Evolutionary conservation across 2,329 filamentous ascomycete species (phyloP).

Genomic region (Penicillium sp.): DNA sequence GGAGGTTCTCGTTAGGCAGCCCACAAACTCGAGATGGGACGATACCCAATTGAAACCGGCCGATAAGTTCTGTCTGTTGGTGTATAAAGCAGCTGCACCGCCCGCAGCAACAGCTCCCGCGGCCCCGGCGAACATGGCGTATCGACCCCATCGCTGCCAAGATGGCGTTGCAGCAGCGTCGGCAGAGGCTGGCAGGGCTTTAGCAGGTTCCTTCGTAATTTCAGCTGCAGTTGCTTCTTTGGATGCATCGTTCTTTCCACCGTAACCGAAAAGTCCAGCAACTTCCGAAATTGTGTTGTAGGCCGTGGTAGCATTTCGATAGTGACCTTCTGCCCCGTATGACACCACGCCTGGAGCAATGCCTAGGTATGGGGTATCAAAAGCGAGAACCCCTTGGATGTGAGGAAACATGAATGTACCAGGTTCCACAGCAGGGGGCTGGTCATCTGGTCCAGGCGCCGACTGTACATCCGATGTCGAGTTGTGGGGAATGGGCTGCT

Average conservation of each 20-base stretch:
- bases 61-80: slow-evolving; percentile 76
- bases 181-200: slow-evolving; percentile 30
- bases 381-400: slow-evolving; percentile 84
- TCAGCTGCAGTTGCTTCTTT: slow-evolving; percentile 9
- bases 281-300: slow-evolving; percentile 68
- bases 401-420: slow-evolving; percentile 82
- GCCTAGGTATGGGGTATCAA: slow-evolving; percentile 82
- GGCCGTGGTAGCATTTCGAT: slow-evolving; percentile 70
- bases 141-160: slow-evolving; percentile 81
- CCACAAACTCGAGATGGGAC: slow-evolving; percentile 91
- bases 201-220: slow-evolving; percentile 14
- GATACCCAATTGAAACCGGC: slow-evolving; percentile 79
- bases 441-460: slow-evolving; percentile 10
- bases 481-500: slow-evolving; percentile 52
- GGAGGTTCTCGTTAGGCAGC: slow-evolving; percentile 79
- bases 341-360: slow-evolving; percentile 53
- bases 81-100: slow-evolving; percentile 80
- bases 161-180: slow-evolving; percentile 49
- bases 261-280: slow-evolving; percentile 65
- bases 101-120: slow-evolving; percentile 77
- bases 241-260: slow-evolving; percentile 43
- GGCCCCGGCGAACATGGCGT: slow-evolving; percentile 83
- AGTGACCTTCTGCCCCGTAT: slow-evolving; percentile 75
- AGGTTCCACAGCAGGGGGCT: slow-evolving; percentile 27
- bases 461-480: slow-evolving; percentile 28